Percentiles rank a stretch among this genome's conserved stretches.
phyloP scores from a whole-genome alignment of 257 asterid species.

The Gentiana straminea region DNA sequence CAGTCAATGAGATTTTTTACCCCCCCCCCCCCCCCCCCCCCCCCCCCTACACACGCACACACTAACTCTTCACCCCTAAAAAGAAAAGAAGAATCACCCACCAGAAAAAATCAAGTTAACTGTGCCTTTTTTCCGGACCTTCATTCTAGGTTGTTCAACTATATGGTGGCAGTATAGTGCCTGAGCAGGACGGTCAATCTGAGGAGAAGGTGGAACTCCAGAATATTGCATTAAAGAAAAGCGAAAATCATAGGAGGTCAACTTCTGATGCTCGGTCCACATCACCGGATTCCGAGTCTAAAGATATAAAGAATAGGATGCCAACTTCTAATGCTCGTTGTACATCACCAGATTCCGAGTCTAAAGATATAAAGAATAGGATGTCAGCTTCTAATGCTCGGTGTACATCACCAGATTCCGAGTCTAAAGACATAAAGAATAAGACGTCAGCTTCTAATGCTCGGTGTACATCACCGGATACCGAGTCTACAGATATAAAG shows the following conservation, averaged over 20 bases:
- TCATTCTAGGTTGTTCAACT: slow-evolving; percentile 26
- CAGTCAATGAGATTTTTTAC: too few species aligned
- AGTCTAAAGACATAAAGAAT: slow-evolving; percentile 34
- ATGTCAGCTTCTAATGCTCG: too few species aligned
- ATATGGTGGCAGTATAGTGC: slow-evolving; percentile 43
- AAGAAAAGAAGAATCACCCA: too few species aligned
- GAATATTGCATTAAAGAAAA: slow-evolving; percentile 39
- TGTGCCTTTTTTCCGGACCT: not conserved
- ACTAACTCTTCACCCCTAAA: too few species aligned
- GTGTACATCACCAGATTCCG: too few species aligned
- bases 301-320: slow-evolving; percentile 46
- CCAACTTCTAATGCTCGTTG: too few species aligned
- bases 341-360: too few species aligned
- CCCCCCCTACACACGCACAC: too few species aligned
- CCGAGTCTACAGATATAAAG: slow-evolving; percentile 80
- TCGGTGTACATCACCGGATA: slow-evolving; percentile 45
- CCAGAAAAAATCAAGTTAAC: too few species aligned
- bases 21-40: too few species aligned
- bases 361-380: too few species aligned
- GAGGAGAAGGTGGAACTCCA: slow-evolving; percentile 42
- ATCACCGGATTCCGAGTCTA: slow-evolving; percentile 60
- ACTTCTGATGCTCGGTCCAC: slow-evolving; percentile 42
- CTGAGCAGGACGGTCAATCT: slow-evolving; percentile 35
- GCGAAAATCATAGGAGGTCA: slow-evolving; percentile 46
- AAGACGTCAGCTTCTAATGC: slow-evolving; percentile 44